phyloP scores from a whole-genome alignment of 2,329 filamentous ascomycete species.

The Myriangium duriaei region DNA sequence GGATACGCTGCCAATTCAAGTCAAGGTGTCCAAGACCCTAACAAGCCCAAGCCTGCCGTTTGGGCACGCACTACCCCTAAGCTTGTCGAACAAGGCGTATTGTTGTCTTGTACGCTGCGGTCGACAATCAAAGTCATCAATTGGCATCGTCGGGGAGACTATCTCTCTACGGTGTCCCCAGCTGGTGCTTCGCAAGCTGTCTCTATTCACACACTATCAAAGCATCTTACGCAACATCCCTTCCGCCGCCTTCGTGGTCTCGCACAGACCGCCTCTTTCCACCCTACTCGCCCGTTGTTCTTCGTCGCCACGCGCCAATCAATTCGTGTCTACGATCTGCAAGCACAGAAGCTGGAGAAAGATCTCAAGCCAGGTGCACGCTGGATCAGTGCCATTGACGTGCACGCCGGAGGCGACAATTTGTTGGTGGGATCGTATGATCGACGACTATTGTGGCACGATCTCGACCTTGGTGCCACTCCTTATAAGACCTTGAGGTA shows the following conservation, averaged over 20 bases:
- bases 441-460: constrained; percentile 87
- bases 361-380: constrained; percentile 85
- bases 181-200: constrained; percentile 62
- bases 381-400: constrained; percentile 87
- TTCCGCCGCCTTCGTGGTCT: constrained; percentile 67
- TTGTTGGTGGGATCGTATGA: constrained; percentile 92
- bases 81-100: constrained; percentile 65
- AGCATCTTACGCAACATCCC: constrained; percentile 87
- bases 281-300: constrained; percentile 82
- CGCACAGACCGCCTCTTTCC: constrained; percentile 86
- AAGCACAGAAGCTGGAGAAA: constrained; percentile 82
- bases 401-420: constrained; percentile 89
- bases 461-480: constrained; percentile 77
- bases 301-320: constrained; percentile 92
- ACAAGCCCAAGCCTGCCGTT: constrained; percentile 64
- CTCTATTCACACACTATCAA: constrained; percentile 86
- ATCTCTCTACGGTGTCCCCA: constrained; percentile 84
- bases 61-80: constrained; percentile 70
- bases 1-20: constrained; percentile 65
- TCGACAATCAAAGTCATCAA: constrained; percentile 64
- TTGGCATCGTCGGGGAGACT: constrained; percentile 91
- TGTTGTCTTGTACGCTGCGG: constrained; percentile 65
- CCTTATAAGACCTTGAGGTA: constrained; percentile 97
- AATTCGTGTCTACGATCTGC: constrained; percentile 87
- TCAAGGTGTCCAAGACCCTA: constrained; percentile 38